Conservation (phyloP, 2,329 filamentous ascomycete species). For the Aaosphaeria arxii region DNA sequence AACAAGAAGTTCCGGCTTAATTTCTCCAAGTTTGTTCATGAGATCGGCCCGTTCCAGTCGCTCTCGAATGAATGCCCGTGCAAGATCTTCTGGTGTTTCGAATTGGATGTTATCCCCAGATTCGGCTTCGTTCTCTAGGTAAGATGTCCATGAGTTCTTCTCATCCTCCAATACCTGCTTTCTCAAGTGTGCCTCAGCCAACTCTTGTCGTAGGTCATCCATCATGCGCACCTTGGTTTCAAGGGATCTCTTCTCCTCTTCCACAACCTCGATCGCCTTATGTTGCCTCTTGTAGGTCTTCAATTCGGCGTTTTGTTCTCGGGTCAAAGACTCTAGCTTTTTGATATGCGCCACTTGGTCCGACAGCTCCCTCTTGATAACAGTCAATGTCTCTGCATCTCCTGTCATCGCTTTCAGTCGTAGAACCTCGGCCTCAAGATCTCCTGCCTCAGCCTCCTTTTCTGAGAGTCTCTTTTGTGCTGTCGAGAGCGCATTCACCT, state of each 20-base stretch:
- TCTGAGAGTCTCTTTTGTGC: slow-evolving; percentile 66
- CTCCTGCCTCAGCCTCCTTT: slow-evolving; percentile 67
- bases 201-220: slow-evolving; percentile 69
- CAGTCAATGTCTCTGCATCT: slow-evolving; percentile 78
- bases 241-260: slow-evolving; percentile 87
- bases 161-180: slow-evolving; percentile 88
- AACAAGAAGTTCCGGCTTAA: slow-evolving; percentile 75
- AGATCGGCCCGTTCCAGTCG: slow-evolving; percentile 75
- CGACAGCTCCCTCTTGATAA: slow-evolving; percentile 83
- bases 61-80: slow-evolving; percentile 78
- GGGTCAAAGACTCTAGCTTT: slow-evolving; percentile 73
- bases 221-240: slow-evolving; percentile 75
- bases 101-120: slow-evolving; percentile 67
- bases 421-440: slow-evolving; percentile 79
- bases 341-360: slow-evolving; percentile 93
- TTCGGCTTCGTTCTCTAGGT: slow-evolving; percentile 67
- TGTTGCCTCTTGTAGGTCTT: slow-evolving; percentile 77
- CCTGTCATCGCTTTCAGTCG: slow-evolving; percentile 81
- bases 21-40: slow-evolving; percentile 73
- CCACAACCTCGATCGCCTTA: slow-evolving; percentile 87
- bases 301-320: slow-evolving; percentile 76
- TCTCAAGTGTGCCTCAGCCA: slow-evolving; percentile 77
- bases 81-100: slow-evolving; percentile 82
- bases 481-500: slow-evolving; percentile 56
- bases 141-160: slow-evolving; percentile 78